Percentiles rank a stretch among this genome's conserved stretches.
phyloP scores from a whole-genome alignment of 495 filamentous ascomycete species.

The Xanthoparmelia taractica region DNA sequence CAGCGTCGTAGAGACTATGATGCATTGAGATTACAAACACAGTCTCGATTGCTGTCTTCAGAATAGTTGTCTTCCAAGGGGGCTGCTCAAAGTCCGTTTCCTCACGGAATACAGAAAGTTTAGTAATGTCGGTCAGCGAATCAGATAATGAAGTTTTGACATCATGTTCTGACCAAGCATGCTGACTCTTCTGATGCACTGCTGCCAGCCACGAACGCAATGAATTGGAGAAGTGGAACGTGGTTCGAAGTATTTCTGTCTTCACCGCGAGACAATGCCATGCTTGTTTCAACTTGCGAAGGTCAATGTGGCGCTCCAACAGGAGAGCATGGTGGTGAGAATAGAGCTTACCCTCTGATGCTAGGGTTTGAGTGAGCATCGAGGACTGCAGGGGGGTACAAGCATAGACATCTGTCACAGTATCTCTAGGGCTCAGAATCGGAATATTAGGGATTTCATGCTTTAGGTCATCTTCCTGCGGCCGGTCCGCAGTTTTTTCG shows the following conservation, averaged over 20 bases:
- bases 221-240: constrained; percentile 21
- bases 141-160: not conserved
- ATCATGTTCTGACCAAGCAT: constrained; percentile 12
- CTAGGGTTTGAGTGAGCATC: constrained; percentile 29
- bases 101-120: constrained; percentile 16
- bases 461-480: not conserved
- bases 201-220: constrained; percentile 19
- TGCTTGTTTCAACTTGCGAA: constrained; percentile 8
- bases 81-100: constrained; percentile 14
- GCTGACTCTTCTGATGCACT: constrained; percentile 9
- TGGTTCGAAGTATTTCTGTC: constrained; percentile 28
- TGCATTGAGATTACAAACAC: constrained; percentile 54
- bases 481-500: not conserved
- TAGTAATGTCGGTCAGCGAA: not conserved
- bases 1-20: constrained; percentile 72
- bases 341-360: constrained; percentile 25
- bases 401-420: constrained; percentile 18
- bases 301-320: constrained; percentile 14
- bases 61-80: constrained; percentile 13
- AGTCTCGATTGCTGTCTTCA: constrained; percentile 7
- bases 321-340: constrained; percentile 27
- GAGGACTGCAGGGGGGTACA: constrained; percentile 31
- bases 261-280: constrained; percentile 14
- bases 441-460: not conserved
- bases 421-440: not conserved